Evolutionary conservation across 2,329 filamentous ascomycete species (phyloP).

Genomic region (Thielaviopsis musarum): DNA sequence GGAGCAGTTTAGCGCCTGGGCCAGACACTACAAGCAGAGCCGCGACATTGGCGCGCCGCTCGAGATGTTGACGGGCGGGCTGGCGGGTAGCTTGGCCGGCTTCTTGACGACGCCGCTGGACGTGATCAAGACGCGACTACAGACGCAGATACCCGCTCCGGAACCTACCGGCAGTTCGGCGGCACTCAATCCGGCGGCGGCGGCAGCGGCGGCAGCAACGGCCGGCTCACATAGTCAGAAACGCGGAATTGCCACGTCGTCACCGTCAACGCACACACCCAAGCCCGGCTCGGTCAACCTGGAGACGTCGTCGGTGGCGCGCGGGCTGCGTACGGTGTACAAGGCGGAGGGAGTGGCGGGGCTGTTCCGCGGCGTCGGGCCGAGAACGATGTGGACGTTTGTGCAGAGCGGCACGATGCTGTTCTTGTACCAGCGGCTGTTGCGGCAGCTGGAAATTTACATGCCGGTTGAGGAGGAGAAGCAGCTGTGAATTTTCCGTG

Average conservation of each 20-base stretch:
- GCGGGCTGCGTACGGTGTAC: constrained; percentile 75
- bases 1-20: constrained; percentile 77
- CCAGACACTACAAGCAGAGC: constrained; percentile 59
- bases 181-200: constrained; percentile 10
- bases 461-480: constrained; percentile 19
- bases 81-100: constrained; percentile 80
- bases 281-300: constrained; percentile 64
- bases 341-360: constrained; percentile 72
- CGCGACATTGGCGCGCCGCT: constrained; percentile 71
- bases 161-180: constrained; percentile 16
- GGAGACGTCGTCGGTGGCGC: constrained; percentile 78
- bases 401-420: constrained; percentile 95
- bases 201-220: constrained; percentile 9
- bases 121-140: constrained; percentile 90
- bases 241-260: constrained; percentile 74
- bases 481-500: constrained; percentile 7
- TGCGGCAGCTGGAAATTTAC: constrained; percentile 54
- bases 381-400: constrained; percentile 88
- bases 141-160: constrained; percentile 58
- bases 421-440: constrained; percentile 77
- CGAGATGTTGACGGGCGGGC: constrained; percentile 77
- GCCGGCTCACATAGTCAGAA: constrained; percentile 29
- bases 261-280: constrained; percentile 67
- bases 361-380: constrained; percentile 89
- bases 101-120: constrained; percentile 91